Percentiles rank a stretch among this genome's conserved stretches.
Evolutionary conservation across 1,284 basidiomycete genomes (phyloP).

Genomic region (Singerocomus rubriflavus): DNA sequence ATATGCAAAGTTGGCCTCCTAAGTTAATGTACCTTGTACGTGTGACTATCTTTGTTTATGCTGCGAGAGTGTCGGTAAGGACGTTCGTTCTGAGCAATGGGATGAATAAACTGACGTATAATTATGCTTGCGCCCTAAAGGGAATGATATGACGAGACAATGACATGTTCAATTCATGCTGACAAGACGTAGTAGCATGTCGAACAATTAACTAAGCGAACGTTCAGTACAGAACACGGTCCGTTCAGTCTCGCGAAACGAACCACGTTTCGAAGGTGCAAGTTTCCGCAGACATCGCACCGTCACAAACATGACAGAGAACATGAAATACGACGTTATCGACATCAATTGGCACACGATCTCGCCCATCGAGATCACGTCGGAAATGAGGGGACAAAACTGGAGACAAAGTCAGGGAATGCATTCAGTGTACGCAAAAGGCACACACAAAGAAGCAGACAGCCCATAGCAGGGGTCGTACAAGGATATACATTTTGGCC

Average conservation of each 20-base stretch:
- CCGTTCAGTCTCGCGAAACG: neutral
- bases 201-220: slow-evolving; percentile 8
- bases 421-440: neutral
- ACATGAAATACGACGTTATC: slow-evolving; percentile 18
- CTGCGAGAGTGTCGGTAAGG: neutral
- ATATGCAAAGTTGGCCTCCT: neutral
- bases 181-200: neutral
- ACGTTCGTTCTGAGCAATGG: neutral
- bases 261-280: slow-evolving; percentile 14
- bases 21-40: neutral
- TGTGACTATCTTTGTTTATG: slow-evolving; percentile 8
- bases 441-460: slow-evolving; percentile 23
- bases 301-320: slow-evolving; percentile 9
- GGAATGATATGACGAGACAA: neutral
- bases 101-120: slow-evolving; percentile 7
- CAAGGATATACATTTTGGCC: neutral
- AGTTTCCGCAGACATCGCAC: slow-evolving; percentile 4
- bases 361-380: slow-evolving; percentile 18
- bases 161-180: slow-evolving; percentile 1
- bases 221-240: neutral
- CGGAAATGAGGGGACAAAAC: slow-evolving; percentile 25
- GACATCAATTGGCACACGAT: slow-evolving; percentile 17
- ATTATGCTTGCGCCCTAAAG: neutral
- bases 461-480: slow-evolving; percentile 16
- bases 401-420: slow-evolving; percentile 7